These are phyloP conservation scores for Babesia ovis DNA, from an alignment of 169 alveolate species.

Conservation along the genomic window DNA sequence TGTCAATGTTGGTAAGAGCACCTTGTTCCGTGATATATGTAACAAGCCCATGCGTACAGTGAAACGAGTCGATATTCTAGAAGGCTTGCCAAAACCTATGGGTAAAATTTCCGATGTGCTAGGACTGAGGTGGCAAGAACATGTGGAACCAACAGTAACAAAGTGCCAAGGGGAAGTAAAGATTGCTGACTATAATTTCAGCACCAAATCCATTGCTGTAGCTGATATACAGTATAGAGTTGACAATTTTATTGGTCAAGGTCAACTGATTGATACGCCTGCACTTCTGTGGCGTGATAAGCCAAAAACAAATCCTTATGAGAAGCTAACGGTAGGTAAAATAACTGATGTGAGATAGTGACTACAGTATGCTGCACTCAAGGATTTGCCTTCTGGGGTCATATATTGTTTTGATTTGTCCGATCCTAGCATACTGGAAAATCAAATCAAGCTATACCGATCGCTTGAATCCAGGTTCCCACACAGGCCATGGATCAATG, in stretches of 20 bases:
- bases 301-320: constrained; percentile 57
- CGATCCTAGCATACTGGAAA: constrained; percentile 21
- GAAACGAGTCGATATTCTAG: neutral
- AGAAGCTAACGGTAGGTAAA: constrained; percentile 49
- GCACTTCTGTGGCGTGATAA: constrained; percentile 56
- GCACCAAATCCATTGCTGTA: constrained; percentile 48
- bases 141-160: neutral
- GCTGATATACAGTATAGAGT: constrained; percentile 32
- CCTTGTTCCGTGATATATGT: constrained; percentile 48
- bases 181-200: constrained; percentile 63
- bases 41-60: neutral
- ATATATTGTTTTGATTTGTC: constrained; percentile 58
- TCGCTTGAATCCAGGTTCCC: constrained; percentile 53
- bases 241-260: constrained; percentile 44
- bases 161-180: constrained; percentile 29
- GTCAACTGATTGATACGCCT: constrained; percentile 67
- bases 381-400: constrained; percentile 65
- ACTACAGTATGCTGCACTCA: constrained; percentile 47
- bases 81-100: constrained; percentile 2
- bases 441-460: constrained; percentile 44
- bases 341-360: neutral
- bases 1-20: constrained; percentile 62
- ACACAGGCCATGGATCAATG: constrained; percentile 68
- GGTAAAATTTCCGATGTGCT: constrained; percentile 50
- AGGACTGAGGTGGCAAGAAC: constrained; percentile 55